Evolutionary conservation across 345 rosid genomes (phyloP), one percentile per base, ranked within the genome.

Genomic region (Geranium rotundifolium): DNA sequence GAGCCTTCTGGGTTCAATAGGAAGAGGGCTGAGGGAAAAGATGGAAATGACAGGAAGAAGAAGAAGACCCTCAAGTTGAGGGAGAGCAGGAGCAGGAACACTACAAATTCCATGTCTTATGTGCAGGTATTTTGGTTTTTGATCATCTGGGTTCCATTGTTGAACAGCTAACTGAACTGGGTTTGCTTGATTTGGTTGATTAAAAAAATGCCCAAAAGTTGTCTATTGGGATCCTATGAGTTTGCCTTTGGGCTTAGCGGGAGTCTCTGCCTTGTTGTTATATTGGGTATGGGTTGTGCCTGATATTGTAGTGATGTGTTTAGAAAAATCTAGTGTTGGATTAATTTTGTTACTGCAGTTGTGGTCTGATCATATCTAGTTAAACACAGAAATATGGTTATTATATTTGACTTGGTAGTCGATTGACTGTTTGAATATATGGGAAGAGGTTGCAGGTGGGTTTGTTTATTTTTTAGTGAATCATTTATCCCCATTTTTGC

Each of bases 51-150:
- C 71, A 78, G 65, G 60, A 78, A 85, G 56, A 93, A 85, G 56
- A 93, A 71, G 78, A 87, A 80, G 83, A 83, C 77, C 73, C 85
- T 82, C 4, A 88, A 86, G 78, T 61, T 91, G 64, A 90, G 88
- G 70, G 69, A 71, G 64, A 81, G 97, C 16, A 61, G 65, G 7
- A 80, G 69, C 29, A 84, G 89, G 56, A 90, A 88, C 63, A 96
- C 97, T 29, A 84, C 81, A 61, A 90, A 91, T 71, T 90, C 97
- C 9, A 86, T 86, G 61, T 84, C 96, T 8, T 90, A 86, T 79
- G 96, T 90, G 7, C 99, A 90, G 88, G 95, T 93, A 66, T 27
- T 29, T 29, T 59, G 18, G 62, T 13, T 59, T 17, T 10, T 23
- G 0, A 4, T 23, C 55, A 57, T 34, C 56, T 29, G 72, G 67